A percentile compares a stretch with the other conserved stretches of the same genome.
Conservation (phyloP, 805 yeast genomes). For the Suhomyces canberraensis region DNA sequence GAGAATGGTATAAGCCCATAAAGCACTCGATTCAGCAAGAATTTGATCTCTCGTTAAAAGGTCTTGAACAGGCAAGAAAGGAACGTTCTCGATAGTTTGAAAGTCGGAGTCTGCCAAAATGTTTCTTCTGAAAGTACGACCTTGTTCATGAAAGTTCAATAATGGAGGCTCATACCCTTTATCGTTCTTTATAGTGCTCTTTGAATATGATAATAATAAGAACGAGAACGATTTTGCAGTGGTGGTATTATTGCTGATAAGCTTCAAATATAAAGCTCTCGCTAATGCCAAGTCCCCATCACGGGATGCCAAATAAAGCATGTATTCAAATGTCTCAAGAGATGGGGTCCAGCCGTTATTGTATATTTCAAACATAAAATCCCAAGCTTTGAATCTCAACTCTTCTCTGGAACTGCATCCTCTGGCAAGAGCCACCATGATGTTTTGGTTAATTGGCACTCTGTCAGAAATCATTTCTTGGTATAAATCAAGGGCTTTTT, state of each 20-base stretch:
- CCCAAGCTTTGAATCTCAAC: conserved; percentile 67
- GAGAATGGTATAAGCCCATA: conserved; percentile 57
- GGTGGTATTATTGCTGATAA: conserved; percentile 33
- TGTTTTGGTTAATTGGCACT: conserved; percentile 29
- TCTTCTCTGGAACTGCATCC: conserved; percentile 59
- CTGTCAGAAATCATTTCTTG: conserved; percentile 54
- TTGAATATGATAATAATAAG: conserved; percentile 50
- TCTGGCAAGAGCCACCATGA: conserved; percentile 56
- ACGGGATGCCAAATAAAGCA: conserved; percentile 72
- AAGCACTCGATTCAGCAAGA: conserved; percentile 72
- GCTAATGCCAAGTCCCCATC: conserved; percentile 76
- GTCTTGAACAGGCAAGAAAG: conserved; percentile 62
- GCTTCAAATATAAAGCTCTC: conserved; percentile 60
- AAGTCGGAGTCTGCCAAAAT: conserved; percentile 43
- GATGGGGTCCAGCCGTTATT: conserved; percentile 41
- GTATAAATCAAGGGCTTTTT: conserved; percentile 72
- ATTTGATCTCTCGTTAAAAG: conserved; percentile 42
- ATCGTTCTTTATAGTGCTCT: conserved; percentile 20
- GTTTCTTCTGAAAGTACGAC: conserved; percentile 45
- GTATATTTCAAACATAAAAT: conserved; percentile 63
- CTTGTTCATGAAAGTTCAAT: conserved; percentile 42
- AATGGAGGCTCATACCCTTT: conserved; percentile 23
- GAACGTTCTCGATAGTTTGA: conserved; percentile 40
- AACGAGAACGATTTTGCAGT: conserved; percentile 43
- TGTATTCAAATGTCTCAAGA: conserved; percentile 54